phyloP scores from a whole-genome alignment of 306 rosid species.

The Dryas alaskensis region DNA sequence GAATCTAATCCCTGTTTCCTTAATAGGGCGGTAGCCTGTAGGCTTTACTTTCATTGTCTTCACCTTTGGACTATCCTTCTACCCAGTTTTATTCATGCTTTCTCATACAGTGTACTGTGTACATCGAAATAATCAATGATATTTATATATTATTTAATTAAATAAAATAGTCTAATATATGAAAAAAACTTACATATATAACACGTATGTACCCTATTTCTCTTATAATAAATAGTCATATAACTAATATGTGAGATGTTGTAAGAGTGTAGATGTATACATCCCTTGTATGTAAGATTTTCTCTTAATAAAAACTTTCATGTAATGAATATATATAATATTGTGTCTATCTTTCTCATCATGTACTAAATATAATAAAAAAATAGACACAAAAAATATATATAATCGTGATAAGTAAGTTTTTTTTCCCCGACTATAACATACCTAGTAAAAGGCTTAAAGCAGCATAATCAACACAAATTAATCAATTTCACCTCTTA shows the following conservation, averaged over 20 bases:
- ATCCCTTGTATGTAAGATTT: too few relatives aligned
- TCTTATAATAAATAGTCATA: too few relatives aligned
- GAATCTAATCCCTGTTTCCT: slow-evolving; percentile 50
- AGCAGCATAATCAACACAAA: slow-evolving; percentile 23
- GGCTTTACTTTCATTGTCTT: slow-evolving; percentile 39
- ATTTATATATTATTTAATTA: background rate
- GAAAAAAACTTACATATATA: too few relatives aligned
- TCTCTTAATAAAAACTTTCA: too few relatives aligned
- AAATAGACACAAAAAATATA: too few relatives aligned
- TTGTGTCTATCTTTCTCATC: too few relatives aligned
- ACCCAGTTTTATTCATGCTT: slow-evolving; percentile 25
- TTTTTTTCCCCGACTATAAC: background rate
- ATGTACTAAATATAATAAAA: too few relatives aligned
- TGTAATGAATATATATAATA: too few relatives aligned
- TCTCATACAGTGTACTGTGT: slow-evolving; percentile 27
- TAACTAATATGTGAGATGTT: too few relatives aligned
- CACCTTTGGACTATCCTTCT: slow-evolving; percentile 36
- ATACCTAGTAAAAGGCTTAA: background rate
- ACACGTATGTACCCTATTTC: too few relatives aligned
- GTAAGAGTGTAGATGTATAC: too few relatives aligned
- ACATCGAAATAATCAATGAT: slow-evolving; percentile 11
- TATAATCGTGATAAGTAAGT: too few relatives aligned
- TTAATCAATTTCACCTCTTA: slow-evolving; percentile 10
- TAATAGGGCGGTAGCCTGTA: slow-evolving; percentile 29
- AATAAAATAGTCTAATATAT: background rate